Evolutionary conservation across 768 basidiomycete genomes (phyloP).

Genomic region (Daedaleopsis sinensis): DNA sequence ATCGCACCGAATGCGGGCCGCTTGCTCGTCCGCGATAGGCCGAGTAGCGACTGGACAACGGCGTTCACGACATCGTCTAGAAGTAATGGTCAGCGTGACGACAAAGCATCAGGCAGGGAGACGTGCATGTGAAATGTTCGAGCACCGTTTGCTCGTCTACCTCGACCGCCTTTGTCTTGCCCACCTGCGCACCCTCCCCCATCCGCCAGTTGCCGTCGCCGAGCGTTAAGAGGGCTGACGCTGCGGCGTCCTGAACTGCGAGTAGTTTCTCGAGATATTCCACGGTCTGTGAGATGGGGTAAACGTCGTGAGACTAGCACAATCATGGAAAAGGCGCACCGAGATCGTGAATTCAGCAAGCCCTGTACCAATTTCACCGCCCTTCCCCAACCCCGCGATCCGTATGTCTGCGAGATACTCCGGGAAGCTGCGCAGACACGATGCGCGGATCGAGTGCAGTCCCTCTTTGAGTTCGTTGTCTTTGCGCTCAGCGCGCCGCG

Average conservation of each 20-base stretch:
- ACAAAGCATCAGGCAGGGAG: background rate
- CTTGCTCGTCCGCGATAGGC: constrained; percentile 59
- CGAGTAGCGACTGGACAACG: constrained; percentile 58
- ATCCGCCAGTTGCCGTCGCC: constrained; percentile 93
- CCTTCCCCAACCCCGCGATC: constrained; percentile 56
- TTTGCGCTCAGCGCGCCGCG: constrained; percentile 45
- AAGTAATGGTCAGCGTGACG: background rate
- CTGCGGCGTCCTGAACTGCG: constrained; percentile 68
- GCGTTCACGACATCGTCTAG: constrained; percentile 79
- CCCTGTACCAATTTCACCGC: constrained; percentile 64
- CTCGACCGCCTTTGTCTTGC: constrained; percentile 52
- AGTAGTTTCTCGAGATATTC: constrained; percentile 72
- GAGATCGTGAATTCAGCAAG: constrained; percentile 62
- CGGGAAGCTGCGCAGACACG: constrained; percentile 82
- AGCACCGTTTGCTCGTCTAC: constrained; percentile 62
- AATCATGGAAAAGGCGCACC: constrained; percentile 38
- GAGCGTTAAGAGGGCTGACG: constrained; percentile 64
- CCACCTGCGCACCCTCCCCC: constrained; percentile 78
- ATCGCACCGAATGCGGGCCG: constrained; percentile 73
- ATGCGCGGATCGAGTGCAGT: constrained; percentile 59
- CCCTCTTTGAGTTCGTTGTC: constrained; percentile 76
- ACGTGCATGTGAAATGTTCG: constrained; percentile 77
- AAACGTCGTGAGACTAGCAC: background rate
- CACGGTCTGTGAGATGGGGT: constrained; percentile 50
- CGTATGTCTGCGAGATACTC: constrained; percentile 84